A percentile compares a stretch with the other conserved stretches of the same genome.
These are phyloP conservation scores for Boletus patriciae DNA, from an alignment of 768 basidiomycete genomes.

Conservation along the genomic window DNA sequence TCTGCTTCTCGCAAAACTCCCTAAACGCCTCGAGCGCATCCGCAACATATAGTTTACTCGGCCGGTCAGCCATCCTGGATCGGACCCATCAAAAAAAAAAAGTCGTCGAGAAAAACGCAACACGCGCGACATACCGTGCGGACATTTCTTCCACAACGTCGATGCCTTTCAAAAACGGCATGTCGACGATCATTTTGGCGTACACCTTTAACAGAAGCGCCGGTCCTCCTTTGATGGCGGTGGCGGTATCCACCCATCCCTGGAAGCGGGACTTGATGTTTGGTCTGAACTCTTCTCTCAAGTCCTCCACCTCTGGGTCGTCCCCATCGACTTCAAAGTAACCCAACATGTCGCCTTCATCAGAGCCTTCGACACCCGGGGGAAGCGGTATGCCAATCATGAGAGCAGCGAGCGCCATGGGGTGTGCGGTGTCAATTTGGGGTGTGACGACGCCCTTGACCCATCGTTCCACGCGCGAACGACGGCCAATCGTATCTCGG, in stretches of 20 bases:
- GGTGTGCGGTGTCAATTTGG: conserved; percentile 38
- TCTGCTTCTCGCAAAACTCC: conserved; percentile 51
- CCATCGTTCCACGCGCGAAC: conserved; percentile 52
- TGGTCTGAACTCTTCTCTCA: conserved; percentile 61
- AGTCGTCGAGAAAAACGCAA: neutral
- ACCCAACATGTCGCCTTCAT: conserved; percentile 48
- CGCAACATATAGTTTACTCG: conserved; percentile 50
- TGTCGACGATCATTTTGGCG: conserved; percentile 44
- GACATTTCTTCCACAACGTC: conserved; percentile 62
- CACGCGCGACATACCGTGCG: conserved; percentile 38
- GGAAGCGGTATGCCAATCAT: conserved; percentile 55
- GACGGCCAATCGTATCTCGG: conserved; percentile 39
- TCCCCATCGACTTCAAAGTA: conserved; percentile 51
- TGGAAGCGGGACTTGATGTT: conserved; percentile 56
- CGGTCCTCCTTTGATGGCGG: conserved; percentile 40
- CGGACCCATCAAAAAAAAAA: neutral
- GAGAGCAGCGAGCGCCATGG: conserved; percentile 64
- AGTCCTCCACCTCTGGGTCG: conserved; percentile 58
- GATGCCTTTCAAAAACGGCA: conserved; percentile 54
- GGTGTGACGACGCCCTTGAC: conserved; percentile 48
- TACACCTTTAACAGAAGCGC: conserved; percentile 43
- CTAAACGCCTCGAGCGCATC: conserved; percentile 52
- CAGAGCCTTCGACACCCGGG: conserved; percentile 37
- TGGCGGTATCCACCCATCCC: conserved; percentile 51
- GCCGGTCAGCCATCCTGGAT: conserved; percentile 51